Base-by-base conservation (phyloP, 345 rosid species). In the Reutealis trisperma region DNA sequence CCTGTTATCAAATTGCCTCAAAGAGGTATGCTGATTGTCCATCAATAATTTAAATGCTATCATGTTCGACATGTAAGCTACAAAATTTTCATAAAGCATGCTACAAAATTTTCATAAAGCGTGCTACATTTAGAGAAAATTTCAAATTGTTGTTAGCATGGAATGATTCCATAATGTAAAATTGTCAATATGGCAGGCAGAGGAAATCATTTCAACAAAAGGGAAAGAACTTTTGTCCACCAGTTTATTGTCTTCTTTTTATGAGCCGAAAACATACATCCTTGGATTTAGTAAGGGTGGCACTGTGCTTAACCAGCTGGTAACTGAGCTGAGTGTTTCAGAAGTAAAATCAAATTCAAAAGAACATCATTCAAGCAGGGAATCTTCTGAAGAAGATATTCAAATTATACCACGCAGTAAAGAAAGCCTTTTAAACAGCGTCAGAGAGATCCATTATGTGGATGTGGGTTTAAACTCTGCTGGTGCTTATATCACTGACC, bases 281-380 rank as follows among this genome's bases (percentile, higher is more conserved):
- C 87, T 94, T 25, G 98, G 98, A 21, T 94, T 94, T 82, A 93
- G 98, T 80, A 91, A 93, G 60, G 98, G 98, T 25, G 98, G 98
- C 13, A 87, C 92, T 57, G 97, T 89, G 75, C 79, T 93, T 51
- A 94, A 94, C 84, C 98, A 94, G 90, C 80, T 94, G 30, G 83
- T 91, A 14, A 79, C 86, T 22, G 98, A 94, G 87, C 86, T 93
- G 8, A 86, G 91, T 52, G 79, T 71, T 32, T 68, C 76, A 25
- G 88, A 83, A 74, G 37, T 59, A 44, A 57, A 77, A 68, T 63
- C 86, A 22, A 19, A 47, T 58, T 52, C 14, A 19, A 72, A 66
- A 70, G 84, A 83, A 52, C 77, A 70, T 62, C 69, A 66, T 1
- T 13, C 3, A 22, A 14, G 63, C 10, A 75, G 75, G 47, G 75